These are phyloP conservation scores for Viola odorata DNA, from an alignment of 345 rosid species.

Conservation along the genomic window DNA sequence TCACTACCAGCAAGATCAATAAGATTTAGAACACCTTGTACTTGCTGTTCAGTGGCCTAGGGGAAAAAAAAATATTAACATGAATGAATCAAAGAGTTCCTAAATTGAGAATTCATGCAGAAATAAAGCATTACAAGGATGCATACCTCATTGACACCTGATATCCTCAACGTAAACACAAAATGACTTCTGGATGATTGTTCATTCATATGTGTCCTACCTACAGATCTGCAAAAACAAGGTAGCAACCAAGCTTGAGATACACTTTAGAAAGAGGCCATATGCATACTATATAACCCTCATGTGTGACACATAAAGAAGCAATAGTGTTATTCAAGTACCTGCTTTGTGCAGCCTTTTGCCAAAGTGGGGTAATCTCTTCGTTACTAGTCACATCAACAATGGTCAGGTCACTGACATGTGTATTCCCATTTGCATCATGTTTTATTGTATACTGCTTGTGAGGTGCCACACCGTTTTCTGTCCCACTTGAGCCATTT, in stretches of 20 bases:
- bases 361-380: constrained; percentile 68
- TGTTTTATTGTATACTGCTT: constrained; percentile 81
- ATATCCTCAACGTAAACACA: constrained; percentile 79
- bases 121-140: background rate
- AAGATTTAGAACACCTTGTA: constrained; percentile 84
- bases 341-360: constrained; percentile 95
- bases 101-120: background rate
- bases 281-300: no score
- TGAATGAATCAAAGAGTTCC: background rate
- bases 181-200: constrained; percentile 34
- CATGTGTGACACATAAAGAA: no score
- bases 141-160: constrained; percentile 75
- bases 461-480: constrained; percentile 43
- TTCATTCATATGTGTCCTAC: constrained; percentile 79
- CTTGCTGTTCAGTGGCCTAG: constrained; percentile 86
- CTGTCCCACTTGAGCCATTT: constrained; percentile 37
- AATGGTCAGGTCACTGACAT: constrained; percentile 77
- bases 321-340: constrained; percentile 8
- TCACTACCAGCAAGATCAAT: constrained; percentile 99
- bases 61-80: constrained; percentile 13
- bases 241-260: no score
- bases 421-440: constrained; percentile 70
- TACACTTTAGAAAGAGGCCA: no score
- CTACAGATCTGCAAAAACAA: constrained; percentile 56
- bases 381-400: constrained; percentile 70